Conservation (phyloP, 176 grass and related monocot species). For the Cenchrus purpureus region DNA sequence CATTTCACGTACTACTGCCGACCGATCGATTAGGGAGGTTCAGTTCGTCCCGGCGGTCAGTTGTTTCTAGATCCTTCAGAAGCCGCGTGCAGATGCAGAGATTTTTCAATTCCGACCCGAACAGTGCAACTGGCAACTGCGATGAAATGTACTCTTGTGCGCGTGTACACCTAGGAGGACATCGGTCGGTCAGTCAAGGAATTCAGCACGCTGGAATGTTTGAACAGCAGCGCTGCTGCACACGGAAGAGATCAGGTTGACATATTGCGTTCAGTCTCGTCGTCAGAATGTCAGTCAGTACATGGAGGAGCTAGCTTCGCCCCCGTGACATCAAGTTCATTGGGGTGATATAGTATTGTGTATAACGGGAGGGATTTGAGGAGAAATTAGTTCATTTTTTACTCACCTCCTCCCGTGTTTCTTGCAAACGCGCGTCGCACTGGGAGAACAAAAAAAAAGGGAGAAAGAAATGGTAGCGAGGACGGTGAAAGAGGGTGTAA, state of each 20-base stretch:
- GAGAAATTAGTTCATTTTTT: too few species aligned
- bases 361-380: too few species aligned
- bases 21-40: background rate
- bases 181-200: background rate
- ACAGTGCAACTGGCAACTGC: background rate
- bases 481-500: background rate
- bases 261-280: background rate
- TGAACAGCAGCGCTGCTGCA: background rate
- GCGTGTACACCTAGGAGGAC: background rate
- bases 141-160: background rate
- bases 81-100: background rate
- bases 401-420: background rate
- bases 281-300: background rate
- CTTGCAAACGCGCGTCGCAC: background rate
- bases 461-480: background rate
- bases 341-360: too few species aligned
- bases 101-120: background rate
- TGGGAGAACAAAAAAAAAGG: too few species aligned
- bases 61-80: background rate
- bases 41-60: too few species aligned
- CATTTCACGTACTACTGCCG: background rate
- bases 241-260: conserved; percentile 4
- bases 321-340: too few species aligned
- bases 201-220: conserved; percentile 28
- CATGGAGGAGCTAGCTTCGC: too few species aligned